Evolutionary conservation across 2,329 filamentous ascomycete genomes (phyloP).

Genomic region (Penicillium oxalicum): DNA sequence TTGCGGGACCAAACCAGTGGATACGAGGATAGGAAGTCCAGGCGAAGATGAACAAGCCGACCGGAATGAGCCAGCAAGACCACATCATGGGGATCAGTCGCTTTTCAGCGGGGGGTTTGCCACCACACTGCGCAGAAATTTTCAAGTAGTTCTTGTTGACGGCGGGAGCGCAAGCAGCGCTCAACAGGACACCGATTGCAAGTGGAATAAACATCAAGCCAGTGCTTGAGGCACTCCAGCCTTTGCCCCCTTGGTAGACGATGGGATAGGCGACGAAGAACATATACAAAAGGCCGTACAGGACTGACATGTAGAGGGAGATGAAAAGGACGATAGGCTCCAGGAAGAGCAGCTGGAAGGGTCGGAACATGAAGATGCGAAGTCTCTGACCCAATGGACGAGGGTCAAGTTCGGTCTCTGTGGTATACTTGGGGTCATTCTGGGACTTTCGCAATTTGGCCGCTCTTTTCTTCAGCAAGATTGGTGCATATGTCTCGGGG

Average conservation of each 20-base stretch:
- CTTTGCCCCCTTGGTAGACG: constrained; percentile 73
- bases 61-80: constrained; percentile 66
- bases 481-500: constrained; percentile 81
- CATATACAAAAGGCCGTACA: constrained; percentile 51
- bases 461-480: constrained; percentile 65
- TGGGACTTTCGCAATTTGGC: constrained; percentile 65
- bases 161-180: constrained; percentile 61
- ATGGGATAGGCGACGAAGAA: constrained; percentile 49
- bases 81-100: constrained; percentile 79
- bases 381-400: constrained; percentile 64
- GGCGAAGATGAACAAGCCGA: constrained; percentile 62
- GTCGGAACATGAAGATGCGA: constrained; percentile 68
- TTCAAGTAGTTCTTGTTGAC: constrained; percentile 78
- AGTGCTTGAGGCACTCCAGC: constrained; percentile 65
- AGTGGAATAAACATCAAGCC: constrained; percentile 85
- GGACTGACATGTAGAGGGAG: constrained; percentile 76
- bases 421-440: constrained; percentile 62
- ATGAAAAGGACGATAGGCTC: constrained; percentile 84
- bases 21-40: constrained; percentile 62
- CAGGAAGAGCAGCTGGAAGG: constrained; percentile 76
- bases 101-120: constrained; percentile 68
- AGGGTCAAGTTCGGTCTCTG: constrained; percentile 72
- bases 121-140: constrained; percentile 57
- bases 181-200: constrained; percentile 65
- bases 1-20: constrained; percentile 64